Percentiles rank a stretch among this genome's conserved stretches.
phyloP scores from a whole-genome alignment of 441 rosid genomes.

The Geranium incanum region DNA sequence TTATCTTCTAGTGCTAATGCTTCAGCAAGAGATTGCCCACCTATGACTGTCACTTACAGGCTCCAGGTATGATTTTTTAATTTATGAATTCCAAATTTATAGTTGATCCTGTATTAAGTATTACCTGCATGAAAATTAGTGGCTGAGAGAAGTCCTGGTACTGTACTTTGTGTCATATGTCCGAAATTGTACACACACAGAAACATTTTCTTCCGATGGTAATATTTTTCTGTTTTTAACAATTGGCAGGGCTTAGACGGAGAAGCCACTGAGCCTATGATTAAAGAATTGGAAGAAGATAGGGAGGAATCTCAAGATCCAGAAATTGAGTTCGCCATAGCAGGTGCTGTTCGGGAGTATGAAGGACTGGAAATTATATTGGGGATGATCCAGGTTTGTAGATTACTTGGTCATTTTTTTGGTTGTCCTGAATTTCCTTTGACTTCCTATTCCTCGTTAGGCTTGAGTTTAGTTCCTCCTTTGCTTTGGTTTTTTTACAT shows the following conservation, averaged over 20 bases:
- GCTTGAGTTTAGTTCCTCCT: background rate
- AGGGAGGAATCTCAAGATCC: slow-evolving; percentile 99
- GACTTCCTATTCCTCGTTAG: background rate
- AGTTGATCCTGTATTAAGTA: background rate
- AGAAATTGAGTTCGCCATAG: slow-evolving; percentile 97
- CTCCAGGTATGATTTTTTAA: slow-evolving; percentile 73
- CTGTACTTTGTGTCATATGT: background rate
- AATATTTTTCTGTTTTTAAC: slow-evolving; percentile 4
- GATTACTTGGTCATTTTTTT: slow-evolving; percentile 18
- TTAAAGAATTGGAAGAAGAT: slow-evolving; percentile 98
- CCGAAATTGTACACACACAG: background rate
- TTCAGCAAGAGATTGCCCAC: slow-evolving; percentile 78
- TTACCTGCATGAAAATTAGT: background rate
- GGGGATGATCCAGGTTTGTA: slow-evolving; percentile 83
- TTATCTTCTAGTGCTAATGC: slow-evolving; percentile 56
- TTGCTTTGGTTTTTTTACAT: background rate
- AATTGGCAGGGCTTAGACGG: slow-evolving; percentile 91
- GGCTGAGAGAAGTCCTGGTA: background rate
- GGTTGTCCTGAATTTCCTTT: slow-evolving; percentile 12
- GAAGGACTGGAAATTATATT: slow-evolving; percentile 93
- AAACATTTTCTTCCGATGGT: background rate
- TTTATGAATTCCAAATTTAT: background rate
- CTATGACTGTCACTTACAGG: slow-evolving; percentile 97
- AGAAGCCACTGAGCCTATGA: slow-evolving; percentile 99
- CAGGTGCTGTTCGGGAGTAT: slow-evolving; percentile 92